Conservation (phyloP, 768 basidiomycete genomes). For the Lentinula sp. region DNA sequence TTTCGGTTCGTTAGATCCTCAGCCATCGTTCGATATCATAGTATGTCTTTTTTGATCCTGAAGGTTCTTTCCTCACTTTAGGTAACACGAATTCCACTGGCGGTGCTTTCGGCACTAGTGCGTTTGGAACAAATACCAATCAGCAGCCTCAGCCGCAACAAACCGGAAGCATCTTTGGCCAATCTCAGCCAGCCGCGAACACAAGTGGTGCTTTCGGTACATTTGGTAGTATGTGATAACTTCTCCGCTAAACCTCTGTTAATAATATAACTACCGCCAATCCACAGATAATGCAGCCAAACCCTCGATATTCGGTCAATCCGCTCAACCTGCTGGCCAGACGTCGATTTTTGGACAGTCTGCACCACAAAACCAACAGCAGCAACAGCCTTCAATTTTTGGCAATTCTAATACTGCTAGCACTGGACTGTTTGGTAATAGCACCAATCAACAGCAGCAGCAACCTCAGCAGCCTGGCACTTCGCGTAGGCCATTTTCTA, state of each 20-base stretch:
- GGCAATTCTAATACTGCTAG: conserved; percentile 11
- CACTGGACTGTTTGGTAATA: conserved; percentile 26
- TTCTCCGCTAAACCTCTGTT: not conserved
- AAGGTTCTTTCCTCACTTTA: not conserved
- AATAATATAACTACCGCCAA: not conserved
- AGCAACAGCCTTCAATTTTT: conserved; percentile 13
- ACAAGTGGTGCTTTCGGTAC: conserved; percentile 23
- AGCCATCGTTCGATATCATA: not conserved
- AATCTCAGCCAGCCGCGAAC: conserved; percentile 21
- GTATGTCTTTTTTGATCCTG: not conserved
- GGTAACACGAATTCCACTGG: conserved; percentile 12
- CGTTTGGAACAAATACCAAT: conserved; percentile 17
- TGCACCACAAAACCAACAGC: conserved; percentile 13
- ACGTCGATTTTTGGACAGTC: conserved; percentile 14
- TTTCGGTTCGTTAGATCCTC: conserved; percentile 22
- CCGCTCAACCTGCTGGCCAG: conserved; percentile 29
- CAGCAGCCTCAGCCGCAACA: conserved; percentile 19
- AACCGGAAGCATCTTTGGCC: conserved; percentile 29
- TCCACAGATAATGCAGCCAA: conserved; percentile 26
- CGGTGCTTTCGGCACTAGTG: conserved; percentile 12
- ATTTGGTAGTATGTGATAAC: conserved; percentile 23
- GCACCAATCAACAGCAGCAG: conserved; percentile 25
- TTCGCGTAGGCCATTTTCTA: conserved; percentile 19
- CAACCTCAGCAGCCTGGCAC: conserved; percentile 27
- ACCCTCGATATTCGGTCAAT: conserved; percentile 43